Percentiles rank a stretch among this genome's conserved stretches.
phyloP scores from a whole-genome alignment of 2,329 filamentous ascomycete species.

The Aspergillus fumigatiaffinis region DNA sequence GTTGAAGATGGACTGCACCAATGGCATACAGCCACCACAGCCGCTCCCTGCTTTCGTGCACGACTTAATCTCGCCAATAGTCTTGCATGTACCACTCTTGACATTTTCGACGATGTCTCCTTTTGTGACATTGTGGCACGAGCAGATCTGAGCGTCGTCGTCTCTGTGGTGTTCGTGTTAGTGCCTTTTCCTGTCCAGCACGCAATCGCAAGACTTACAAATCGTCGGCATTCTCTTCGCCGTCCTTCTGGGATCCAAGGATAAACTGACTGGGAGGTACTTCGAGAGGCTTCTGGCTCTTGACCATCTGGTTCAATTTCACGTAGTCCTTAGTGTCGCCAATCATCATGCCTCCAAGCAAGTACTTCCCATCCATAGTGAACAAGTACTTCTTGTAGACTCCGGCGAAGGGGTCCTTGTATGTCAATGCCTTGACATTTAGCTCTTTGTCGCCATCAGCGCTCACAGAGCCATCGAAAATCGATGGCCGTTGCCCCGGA shows the following conservation, averaged over 20 bases:
- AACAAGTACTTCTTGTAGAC: slow-evolving; percentile 95
- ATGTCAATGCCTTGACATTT: slow-evolving; percentile 77
- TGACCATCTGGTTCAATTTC: slow-evolving; percentile 83
- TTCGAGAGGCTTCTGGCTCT: slow-evolving; percentile 74
- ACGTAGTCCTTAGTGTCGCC: slow-evolving; percentile 88
- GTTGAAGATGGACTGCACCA: slow-evolving; percentile 88
- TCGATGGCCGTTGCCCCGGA: slow-evolving; percentile 52
- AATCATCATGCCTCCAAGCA: slow-evolving; percentile 97
- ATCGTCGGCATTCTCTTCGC: slow-evolving; percentile 71
- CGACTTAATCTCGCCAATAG: slow-evolving; percentile 75
- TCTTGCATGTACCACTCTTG: slow-evolving; percentile 76
- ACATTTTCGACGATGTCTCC: slow-evolving; percentile 69
- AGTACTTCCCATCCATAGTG: slow-evolving; percentile 81
- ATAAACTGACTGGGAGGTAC: slow-evolving; percentile 78
- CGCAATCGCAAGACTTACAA: slow-evolving; percentile 44
- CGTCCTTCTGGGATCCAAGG: slow-evolving; percentile 68
- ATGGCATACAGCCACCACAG: slow-evolving; percentile 84
- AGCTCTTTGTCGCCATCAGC: slow-evolving; percentile 41
- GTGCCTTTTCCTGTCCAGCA: not conserved
- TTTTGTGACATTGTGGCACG: slow-evolving; percentile 89
- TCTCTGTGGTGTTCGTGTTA: slow-evolving; percentile 39
- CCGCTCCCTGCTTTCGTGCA: slow-evolving; percentile 91
- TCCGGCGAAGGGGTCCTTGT: slow-evolving; percentile 81
- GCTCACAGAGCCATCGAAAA: slow-evolving; percentile 41
- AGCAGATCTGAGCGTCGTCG: slow-evolving; percentile 86